These are phyloP conservation scores for Pseudogymnoascus sp. DNA, from an alignment of 2,329 filamentous ascomycete species.

Conservation along the genomic window DNA sequence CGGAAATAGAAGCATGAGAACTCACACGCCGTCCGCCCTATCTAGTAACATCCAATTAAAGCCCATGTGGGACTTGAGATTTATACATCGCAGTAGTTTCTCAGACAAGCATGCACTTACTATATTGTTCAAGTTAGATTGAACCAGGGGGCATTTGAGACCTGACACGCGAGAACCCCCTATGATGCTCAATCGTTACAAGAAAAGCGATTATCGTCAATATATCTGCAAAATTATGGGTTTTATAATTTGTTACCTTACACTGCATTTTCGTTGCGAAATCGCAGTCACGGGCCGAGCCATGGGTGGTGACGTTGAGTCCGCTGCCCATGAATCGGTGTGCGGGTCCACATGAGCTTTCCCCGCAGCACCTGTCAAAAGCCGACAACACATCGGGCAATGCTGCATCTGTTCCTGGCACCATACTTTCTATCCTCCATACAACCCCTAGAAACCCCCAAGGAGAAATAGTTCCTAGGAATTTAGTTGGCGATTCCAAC, in stretches of 20 bases:
- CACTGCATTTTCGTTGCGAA: not conserved
- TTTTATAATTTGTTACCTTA: not conserved
- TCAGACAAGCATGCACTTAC: not conserved
- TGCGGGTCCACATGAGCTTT: not conserved
- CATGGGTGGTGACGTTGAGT: not conserved
- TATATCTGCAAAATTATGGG: no score
- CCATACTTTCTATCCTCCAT: not conserved
- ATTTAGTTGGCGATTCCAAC: not conserved
- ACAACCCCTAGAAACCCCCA: not conserved
- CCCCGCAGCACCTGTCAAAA: conserved; percentile 1
- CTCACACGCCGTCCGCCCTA: not conserved
- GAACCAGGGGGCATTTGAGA: not conserved
- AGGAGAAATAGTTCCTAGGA: not conserved
- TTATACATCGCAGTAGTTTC: not conserved
- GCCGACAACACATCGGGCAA: conserved; percentile 3
- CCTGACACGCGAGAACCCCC: not conserved
- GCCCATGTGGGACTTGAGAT: not conserved
- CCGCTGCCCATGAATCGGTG: not conserved
- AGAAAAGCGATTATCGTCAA: not conserved
- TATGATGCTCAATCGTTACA: no score
- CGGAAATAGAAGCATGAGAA: not conserved
- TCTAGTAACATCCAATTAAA: not conserved
- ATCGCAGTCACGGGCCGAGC: conserved; percentile 3
- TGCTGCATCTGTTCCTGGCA: not conserved
- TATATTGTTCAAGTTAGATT: not conserved